A percentile compares a stretch with the other conserved stretches of the same genome.
Conservation (phyloP, 2,329 filamentous ascomycete genomes). For the Fusarium nygamai region DNA sequence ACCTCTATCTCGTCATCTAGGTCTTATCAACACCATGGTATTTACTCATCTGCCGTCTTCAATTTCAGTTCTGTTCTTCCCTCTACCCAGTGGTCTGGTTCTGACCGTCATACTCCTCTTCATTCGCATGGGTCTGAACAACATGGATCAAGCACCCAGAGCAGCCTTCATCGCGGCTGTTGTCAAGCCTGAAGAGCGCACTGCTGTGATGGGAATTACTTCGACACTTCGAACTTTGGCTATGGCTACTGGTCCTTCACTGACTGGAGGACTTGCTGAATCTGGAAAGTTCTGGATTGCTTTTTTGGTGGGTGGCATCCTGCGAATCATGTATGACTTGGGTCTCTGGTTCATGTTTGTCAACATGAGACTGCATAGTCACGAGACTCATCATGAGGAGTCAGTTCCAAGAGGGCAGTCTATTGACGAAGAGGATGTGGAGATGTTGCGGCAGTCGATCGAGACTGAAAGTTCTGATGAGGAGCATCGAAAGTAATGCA, state of each 20-base stretch:
- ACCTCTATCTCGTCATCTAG: slow-evolving; percentile 66
- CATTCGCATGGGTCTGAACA: slow-evolving; percentile 70
- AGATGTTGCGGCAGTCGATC: background rate
- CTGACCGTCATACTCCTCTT: slow-evolving; percentile 66
- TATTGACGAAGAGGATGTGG: slow-evolving; percentile 25
- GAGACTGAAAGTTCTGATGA: background rate
- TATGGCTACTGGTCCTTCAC: slow-evolving; percentile 61
- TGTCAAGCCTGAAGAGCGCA: slow-evolving; percentile 71
- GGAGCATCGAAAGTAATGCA: slow-evolving; percentile 1
- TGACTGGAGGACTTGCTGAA: slow-evolving; percentile 66
- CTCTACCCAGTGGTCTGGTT: slow-evolving; percentile 60
- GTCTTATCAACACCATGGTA: slow-evolving; percentile 72
- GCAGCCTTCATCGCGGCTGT: slow-evolving; percentile 74
- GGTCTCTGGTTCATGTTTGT: slow-evolving; percentile 69
- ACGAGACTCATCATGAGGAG: slow-evolving; percentile 46
- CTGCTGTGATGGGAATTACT: slow-evolving; percentile 77
- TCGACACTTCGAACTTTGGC: slow-evolving; percentile 68
- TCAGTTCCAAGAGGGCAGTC: background rate
- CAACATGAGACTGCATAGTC: slow-evolving; percentile 62
- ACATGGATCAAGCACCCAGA: slow-evolving; percentile 75
- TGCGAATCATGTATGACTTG: slow-evolving; percentile 66
- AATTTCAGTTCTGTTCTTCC: slow-evolving; percentile 68
- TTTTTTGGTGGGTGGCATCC: slow-evolving; percentile 64
- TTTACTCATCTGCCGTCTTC: slow-evolving; percentile 72
- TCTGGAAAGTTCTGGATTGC: slow-evolving; percentile 68